Conservation (phyloP, 2,329 filamentous ascomycete species). For the Exophiala sp. region DNA sequence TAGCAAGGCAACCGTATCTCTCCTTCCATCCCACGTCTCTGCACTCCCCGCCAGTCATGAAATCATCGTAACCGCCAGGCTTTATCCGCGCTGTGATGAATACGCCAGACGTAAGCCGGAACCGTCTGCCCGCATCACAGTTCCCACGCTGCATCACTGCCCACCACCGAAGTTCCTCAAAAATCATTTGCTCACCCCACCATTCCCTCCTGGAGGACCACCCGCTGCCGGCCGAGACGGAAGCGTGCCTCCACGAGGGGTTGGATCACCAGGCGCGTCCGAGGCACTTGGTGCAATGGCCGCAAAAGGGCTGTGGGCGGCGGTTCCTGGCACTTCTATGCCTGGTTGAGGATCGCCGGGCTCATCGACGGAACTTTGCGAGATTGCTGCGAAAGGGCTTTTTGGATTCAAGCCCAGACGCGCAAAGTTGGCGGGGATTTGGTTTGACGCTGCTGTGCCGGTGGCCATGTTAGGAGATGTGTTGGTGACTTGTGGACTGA, state of each 20-base stretch:
- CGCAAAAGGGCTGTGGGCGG: neutral
- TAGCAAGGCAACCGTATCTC: too few species aligned
- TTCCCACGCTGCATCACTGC: neutral
- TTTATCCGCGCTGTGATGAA: too few species aligned
- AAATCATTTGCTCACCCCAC: neutral
- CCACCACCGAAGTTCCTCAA: neutral
- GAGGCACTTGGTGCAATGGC: neutral
- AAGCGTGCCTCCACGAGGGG: neutral
- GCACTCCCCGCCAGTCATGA: too few species aligned
- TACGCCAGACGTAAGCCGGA: too few species aligned
- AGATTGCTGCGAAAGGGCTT: neutral
- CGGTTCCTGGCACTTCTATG: neutral
- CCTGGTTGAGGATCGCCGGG: neutral
- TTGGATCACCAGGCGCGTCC: neutral
- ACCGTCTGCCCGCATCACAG: too few species aligned
- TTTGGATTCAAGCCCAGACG: neutral
- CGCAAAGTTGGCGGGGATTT: neutral
- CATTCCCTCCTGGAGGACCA: neutral
- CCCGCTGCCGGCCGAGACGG: neutral
- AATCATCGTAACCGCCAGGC: too few species aligned
- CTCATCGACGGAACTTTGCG: neutral
- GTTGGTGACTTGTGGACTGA: neutral
- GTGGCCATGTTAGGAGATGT: neutral
- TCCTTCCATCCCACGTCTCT: too few species aligned
- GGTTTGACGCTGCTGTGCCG: neutral